Evolutionary conservation across 1,284 basidiomycete species (phyloP).

Genomic region (Cryptococcus sp.): DNA sequence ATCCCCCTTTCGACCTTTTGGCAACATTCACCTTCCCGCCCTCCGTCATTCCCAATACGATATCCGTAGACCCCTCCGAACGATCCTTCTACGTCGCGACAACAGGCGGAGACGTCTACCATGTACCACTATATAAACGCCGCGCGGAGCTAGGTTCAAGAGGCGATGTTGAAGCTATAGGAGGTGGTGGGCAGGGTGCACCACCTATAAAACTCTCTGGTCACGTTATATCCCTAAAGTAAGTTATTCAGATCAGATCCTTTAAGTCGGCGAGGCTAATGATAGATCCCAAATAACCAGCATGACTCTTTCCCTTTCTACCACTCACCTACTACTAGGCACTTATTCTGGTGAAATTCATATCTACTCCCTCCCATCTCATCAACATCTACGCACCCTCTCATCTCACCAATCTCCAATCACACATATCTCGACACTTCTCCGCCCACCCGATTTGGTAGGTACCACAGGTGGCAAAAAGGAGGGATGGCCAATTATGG

Average conservation of each 20-base stretch:
- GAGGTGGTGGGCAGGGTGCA: conserved; percentile 61
- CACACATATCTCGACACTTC: conserved; percentile 66
- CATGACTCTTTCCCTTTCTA: conserved; percentile 68
- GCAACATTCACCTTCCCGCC: conserved; percentile 83
- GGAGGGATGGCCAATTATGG: conserved; percentile 41
- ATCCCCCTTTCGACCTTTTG: conserved; percentile 65
- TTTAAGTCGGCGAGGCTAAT: background rate
- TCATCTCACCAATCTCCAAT: conserved; percentile 65
- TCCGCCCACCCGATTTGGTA: conserved; percentile 76
- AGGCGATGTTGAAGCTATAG: conserved; percentile 62
- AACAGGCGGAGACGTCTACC: conserved; percentile 65
- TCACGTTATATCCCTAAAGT: conserved; percentile 25
- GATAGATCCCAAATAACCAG: conserved; percentile 60
- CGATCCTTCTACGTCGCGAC: conserved; percentile 82
- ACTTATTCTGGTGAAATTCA: conserved; percentile 70
- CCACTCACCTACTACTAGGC: conserved; percentile 68
- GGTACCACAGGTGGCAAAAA: conserved; percentile 19
- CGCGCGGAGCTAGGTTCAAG: conserved; percentile 50
- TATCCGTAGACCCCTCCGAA: conserved; percentile 79
- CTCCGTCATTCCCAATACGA: conserved; percentile 45
- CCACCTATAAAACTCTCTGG: conserved; percentile 62
- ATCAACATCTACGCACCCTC: conserved; percentile 79
- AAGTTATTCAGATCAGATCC: conserved; percentile 1
- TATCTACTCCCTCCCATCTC: conserved; percentile 80
- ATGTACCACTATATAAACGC: conserved; percentile 72